phyloP scores from a whole-genome alignment of 495 filamentous ascomycete species.

The Aspergillus mulundensis region DNA sequence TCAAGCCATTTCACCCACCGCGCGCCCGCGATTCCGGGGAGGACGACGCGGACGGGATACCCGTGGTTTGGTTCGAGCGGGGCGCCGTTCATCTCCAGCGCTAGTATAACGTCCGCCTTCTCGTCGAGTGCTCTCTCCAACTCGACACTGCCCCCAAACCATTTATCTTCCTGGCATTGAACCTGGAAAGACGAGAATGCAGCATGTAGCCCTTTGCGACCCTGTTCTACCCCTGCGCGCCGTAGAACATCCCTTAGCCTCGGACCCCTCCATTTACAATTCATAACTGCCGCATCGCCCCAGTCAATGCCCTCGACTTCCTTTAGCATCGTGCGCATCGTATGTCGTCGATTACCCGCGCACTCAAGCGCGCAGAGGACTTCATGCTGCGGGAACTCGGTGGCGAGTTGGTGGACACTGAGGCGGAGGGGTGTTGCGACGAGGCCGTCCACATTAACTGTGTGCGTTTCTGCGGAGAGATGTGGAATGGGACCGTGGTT shows the following conservation, averaged over 20 bases:
- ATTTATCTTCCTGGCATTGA: constrained; percentile 49
- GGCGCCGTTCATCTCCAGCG: constrained; percentile 54
- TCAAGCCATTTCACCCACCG: constrained; percentile 65
- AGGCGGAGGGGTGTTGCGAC: constrained; percentile 30
- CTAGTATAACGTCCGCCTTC: constrained; percentile 49
- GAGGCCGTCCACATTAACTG: constrained; percentile 39
- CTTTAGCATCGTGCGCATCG: constrained; percentile 58
- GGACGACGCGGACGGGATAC: constrained; percentile 54
- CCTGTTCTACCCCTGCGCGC: constrained; percentile 25
- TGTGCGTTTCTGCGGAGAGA: constrained; percentile 34
- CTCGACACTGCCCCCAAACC: constrained; percentile 52
- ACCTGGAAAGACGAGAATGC: constrained; percentile 51
- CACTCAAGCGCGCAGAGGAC: constrained; percentile 57
- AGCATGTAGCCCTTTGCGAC: constrained; percentile 36
- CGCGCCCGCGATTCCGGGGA: constrained; percentile 59
- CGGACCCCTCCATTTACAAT: constrained; percentile 56
- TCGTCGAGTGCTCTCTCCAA: constrained; percentile 44
- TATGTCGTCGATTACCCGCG: constrained; percentile 60
- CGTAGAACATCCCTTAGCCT: constrained; percentile 51
- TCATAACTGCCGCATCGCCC: constrained; percentile 62
- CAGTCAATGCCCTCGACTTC: constrained; percentile 62
- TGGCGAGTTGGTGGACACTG: constrained; percentile 34
- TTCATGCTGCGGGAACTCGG: constrained; percentile 48
- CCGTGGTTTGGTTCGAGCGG: constrained; percentile 56
- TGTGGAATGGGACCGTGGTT: constrained; percentile 53